These are phyloP conservation scores for Fraxinus latifolia DNA, from an alignment of 305 asterid species.

Conservation along the genomic window DNA sequence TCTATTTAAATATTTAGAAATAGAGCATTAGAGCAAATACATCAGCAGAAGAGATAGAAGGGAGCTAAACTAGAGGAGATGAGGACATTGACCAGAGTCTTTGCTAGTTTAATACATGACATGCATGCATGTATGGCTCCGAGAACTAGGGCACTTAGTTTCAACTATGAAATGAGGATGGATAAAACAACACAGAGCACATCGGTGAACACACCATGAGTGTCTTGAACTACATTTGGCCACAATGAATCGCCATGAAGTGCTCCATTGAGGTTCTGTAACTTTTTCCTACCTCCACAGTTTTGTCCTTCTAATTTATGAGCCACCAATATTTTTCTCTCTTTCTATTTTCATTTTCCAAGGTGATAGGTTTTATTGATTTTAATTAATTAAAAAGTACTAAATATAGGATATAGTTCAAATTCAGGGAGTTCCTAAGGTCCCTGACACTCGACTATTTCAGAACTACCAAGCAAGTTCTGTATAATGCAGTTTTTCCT, in stretches of 20 bases:
- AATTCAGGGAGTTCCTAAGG: neutral
- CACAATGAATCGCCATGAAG: neutral
- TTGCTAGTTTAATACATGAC: neutral
- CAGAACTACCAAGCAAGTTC: neutral
- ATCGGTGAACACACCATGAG: neutral
- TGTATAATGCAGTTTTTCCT: neutral
- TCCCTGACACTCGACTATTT: neutral
- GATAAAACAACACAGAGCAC: neutral
- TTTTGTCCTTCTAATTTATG: neutral
- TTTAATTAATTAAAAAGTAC: neutral
- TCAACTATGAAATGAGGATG: neutral
- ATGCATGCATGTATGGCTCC: neutral
- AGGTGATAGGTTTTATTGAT: neutral
- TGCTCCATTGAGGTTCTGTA: neutral
- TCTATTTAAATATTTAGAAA: neutral
- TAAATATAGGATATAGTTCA: neutral
- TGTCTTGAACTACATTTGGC: neutral
- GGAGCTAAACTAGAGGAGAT: neutral
- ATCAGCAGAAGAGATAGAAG: neutral
- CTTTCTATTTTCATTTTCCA: neutral
- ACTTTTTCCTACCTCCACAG: neutral
- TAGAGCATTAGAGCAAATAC: neutral
- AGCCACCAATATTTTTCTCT: neutral
- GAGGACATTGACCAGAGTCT: neutral
- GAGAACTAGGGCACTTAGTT: neutral